These are phyloP conservation scores for Fusarium penzigii DNA, from an alignment of 2,329 filamentous ascomycete genomes.

Conservation along the genomic window DNA sequence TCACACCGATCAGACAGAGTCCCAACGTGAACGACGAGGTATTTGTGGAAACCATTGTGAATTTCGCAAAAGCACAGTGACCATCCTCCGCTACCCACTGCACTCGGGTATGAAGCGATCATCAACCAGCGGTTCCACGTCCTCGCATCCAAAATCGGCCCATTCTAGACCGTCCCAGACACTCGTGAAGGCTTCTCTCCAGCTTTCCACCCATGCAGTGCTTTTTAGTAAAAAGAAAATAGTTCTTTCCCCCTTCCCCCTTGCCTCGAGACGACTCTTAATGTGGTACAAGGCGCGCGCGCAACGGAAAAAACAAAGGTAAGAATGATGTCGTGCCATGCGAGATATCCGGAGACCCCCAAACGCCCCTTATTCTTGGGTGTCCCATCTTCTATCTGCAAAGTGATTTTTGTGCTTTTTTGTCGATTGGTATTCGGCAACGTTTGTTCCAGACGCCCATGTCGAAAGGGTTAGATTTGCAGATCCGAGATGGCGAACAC, in stretches of 20 bases:
- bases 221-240: constrained; percentile 34
- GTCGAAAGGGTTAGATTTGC: constrained; percentile 52
- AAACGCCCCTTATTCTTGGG: constrained; percentile 67
- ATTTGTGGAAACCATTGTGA: constrained; percentile 55
- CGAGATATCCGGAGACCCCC: constrained; percentile 78
- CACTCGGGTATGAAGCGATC: constrained; percentile 62
- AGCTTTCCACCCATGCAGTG: constrained; percentile 60
- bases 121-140: constrained; percentile 64
- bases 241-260: constrained; percentile 31
- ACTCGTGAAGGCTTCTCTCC: constrained; percentile 61
- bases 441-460: constrained; percentile 51
- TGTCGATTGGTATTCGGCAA: constrained; percentile 46
- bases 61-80: constrained; percentile 62
- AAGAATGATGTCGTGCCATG: constrained; percentile 55
- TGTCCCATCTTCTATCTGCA: constrained; percentile 75
- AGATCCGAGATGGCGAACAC: constrained; percentile 58
- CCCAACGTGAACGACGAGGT: constrained; percentile 9
- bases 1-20: constrained; percentile 18
- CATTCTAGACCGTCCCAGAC: constrained; percentile 40
- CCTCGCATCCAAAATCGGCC: constrained; percentile 51
- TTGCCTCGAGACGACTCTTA: constrained; percentile 44
- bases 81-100: constrained; percentile 48
- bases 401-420: constrained; percentile 38
- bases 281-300: constrained; percentile 44
- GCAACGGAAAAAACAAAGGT: constrained; percentile 48